These are phyloP conservation scores for Salvia hispanica DNA, from an alignment of 257 asterid genomes.

Conservation along the genomic window DNA sequence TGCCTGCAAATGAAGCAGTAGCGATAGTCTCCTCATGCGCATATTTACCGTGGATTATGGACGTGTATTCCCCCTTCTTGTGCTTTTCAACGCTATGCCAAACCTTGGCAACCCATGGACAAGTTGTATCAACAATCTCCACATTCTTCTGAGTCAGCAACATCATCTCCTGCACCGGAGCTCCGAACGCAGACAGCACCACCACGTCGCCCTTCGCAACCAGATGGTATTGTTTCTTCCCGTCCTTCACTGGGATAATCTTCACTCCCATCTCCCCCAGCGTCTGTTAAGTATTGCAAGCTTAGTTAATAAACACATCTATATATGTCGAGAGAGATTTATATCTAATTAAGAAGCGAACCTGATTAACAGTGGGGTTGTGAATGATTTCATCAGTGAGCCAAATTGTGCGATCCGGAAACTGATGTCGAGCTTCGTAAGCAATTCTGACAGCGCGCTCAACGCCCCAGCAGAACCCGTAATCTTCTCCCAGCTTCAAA, in stretches of 20 bases:
- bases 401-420: conserved; percentile 78
- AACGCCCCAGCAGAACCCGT: conserved; percentile 90
- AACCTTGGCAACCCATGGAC: conserved; percentile 39
- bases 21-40: conserved; percentile 93
- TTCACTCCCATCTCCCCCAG: conserved; percentile 17
- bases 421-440: conserved; percentile 80
- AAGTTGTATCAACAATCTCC: conserved; percentile 16
- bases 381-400: conserved; percentile 73
- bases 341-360: not conserved
- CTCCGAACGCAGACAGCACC: conserved; percentile 16
- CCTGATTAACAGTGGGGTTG: conserved; percentile 85
- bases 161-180: not conserved
- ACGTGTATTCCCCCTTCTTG: conserved; percentile 91
- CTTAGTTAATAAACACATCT: too few species aligned
- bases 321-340: too few species aligned
- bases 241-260: not conserved
- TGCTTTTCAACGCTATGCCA: conserved; percentile 94
- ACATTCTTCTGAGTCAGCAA: not conserved
- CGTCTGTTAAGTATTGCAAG: not conserved
- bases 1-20: conserved; percentile 97
- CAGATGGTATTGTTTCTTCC: not conserved
- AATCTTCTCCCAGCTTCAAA: conserved; percentile 80
- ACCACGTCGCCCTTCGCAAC: conserved; percentile 4
- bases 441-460: conserved; percentile 85
- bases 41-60: conserved; percentile 90